Evolutionary conservation across 2,329 filamentous ascomycete genomes (phyloP).

Genomic region (Sporothrix protearum): DNA sequence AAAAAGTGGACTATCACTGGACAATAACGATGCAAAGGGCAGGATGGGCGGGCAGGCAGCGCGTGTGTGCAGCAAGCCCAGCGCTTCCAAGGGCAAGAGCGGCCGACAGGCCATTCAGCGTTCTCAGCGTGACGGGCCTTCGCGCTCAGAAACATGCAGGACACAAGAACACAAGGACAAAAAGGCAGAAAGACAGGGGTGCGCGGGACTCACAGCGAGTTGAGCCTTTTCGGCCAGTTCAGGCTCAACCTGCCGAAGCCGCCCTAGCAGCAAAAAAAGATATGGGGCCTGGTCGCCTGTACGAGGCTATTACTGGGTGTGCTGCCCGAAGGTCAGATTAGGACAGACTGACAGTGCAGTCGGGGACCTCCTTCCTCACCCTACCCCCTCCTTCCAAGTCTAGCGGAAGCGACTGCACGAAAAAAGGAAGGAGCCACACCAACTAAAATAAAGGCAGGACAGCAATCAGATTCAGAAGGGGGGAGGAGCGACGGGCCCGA

Average conservation of each 20-base stretch:
- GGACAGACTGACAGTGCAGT: not conserved
- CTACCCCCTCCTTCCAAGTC: not conserved
- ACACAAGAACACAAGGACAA: not conserved
- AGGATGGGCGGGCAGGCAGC: not conserved
- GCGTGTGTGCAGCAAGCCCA: conserved; percentile 2
- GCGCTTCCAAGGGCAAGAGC: not conserved
- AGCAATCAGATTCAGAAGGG: conserved; percentile 12
- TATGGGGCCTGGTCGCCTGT: conserved; percentile 15
- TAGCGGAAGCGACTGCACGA: conserved; percentile 1
- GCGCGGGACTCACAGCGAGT: not conserved
- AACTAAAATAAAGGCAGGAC: conserved; percentile 4
- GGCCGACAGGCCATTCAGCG: not conserved
- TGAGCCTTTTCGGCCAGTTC: not conserved
- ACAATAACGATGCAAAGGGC: not conserved
- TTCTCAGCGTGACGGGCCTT: not conserved
- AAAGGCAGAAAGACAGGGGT: not conserved
- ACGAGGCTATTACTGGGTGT: not conserved
- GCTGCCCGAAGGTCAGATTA: not conserved
- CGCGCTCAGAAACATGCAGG: not conserved
- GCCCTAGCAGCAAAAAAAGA: conserved; percentile 12
- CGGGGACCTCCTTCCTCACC: not conserved
- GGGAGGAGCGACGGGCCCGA: conserved; percentile 11
- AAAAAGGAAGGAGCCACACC: conserved; percentile 19
- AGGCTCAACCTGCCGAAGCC: conserved; percentile 1
- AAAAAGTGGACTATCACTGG: not conserved